These are phyloP conservation scores for Globisporangium radiosum DNA, from an alignment of 352 stramenopile genomes.

Conservation along the genomic window DNA sequence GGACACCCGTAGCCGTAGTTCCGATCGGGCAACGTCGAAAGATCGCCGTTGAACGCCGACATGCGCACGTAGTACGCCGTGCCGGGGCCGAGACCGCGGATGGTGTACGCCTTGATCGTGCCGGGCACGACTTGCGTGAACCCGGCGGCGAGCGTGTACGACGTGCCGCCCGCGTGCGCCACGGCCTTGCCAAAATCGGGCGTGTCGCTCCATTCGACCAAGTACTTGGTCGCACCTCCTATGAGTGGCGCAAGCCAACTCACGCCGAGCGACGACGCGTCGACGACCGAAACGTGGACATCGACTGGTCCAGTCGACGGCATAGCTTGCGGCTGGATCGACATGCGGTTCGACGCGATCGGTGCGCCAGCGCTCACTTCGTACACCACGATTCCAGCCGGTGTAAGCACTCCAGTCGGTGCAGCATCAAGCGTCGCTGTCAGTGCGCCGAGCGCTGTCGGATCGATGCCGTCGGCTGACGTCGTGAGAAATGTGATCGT, in stretches of 20 bases:
- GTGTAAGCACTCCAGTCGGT: conserved; percentile 12
- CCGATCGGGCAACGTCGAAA: conserved; percentile 7
- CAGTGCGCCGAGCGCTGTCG: conserved; percentile 41
- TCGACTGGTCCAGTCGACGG: conserved; percentile 41
- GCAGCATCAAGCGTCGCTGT: conserved; percentile 19
- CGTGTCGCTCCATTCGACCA: conserved; percentile 34
- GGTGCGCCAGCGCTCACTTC: conserved; percentile 21
- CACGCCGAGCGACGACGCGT: conserved; percentile 54
- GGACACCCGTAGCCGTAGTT: conserved; percentile 57
- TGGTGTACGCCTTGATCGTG: conserved; percentile 52
- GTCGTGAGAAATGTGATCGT: conserved; percentile 67
- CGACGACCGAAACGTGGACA: conserved; percentile 53
- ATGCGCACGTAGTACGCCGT: conserved; percentile 87
- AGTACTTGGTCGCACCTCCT: conserved; percentile 49
- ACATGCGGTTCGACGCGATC: conserved; percentile 16
- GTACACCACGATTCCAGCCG: conserved; percentile 19
- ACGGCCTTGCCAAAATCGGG: conserved; percentile 15
- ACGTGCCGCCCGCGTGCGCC: conserved; percentile 20
- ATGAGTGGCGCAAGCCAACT: conserved; percentile 41
- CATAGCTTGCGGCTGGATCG: conserved; percentile 32
- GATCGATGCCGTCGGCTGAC: conserved; percentile 40
- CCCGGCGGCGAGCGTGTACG: conserved; percentile 38
- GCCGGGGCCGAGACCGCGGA: conserved; percentile 71
- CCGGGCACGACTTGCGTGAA: conserved; percentile 44
- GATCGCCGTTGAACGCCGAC: conserved; percentile 80